These are phyloP conservation scores for Hansenula sp. DNA, from an alignment of 1,139 yeast genomes.

Conservation along the genomic window DNA sequence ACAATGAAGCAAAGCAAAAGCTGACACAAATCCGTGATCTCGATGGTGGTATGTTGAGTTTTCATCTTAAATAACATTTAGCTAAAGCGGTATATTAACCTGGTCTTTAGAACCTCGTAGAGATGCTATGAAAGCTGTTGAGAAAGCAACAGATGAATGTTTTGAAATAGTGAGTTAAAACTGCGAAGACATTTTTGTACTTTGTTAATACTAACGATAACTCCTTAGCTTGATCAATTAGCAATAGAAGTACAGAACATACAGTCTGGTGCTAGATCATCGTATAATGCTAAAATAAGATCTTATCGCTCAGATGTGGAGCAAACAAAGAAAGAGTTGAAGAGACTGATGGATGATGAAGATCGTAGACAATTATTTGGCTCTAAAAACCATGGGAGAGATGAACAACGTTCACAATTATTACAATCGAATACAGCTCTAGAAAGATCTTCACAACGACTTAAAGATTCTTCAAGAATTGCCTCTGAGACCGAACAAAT, in stretches of 20 bases:
- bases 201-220: conserved; percentile 10
- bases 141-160: conserved; percentile 72
- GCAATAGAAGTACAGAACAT: conserved; percentile 76
- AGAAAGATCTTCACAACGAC: conserved; percentile 78
- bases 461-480: conserved; percentile 82
- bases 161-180: conserved; percentile 48
- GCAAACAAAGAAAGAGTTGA: conserved; percentile 48
- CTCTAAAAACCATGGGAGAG: conserved; percentile 40
- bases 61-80: conserved; percentile 14
- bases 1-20: conserved; percentile 67
- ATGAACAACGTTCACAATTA: conserved; percentile 78
- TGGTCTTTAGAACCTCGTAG: conserved; percentile 39
- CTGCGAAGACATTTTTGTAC: too few species aligned
- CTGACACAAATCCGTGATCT: conserved; percentile 53
- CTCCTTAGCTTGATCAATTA: conserved; percentile 60
- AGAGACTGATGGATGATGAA: conserved; percentile 51
- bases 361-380: conserved; percentile 67
- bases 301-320: conserved; percentile 63
- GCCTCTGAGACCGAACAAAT: conserved; percentile 91
- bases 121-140: conserved; percentile 53
- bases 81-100: conserved; percentile 19
- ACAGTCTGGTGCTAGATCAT: conserved; percentile 65
- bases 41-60: conserved; percentile 42
- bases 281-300: conserved; percentile 68
- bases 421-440: conserved; percentile 76